Conservation (phyloP, 1,284 basidiomycete species). For the Coniferiporia weirii region DNA sequence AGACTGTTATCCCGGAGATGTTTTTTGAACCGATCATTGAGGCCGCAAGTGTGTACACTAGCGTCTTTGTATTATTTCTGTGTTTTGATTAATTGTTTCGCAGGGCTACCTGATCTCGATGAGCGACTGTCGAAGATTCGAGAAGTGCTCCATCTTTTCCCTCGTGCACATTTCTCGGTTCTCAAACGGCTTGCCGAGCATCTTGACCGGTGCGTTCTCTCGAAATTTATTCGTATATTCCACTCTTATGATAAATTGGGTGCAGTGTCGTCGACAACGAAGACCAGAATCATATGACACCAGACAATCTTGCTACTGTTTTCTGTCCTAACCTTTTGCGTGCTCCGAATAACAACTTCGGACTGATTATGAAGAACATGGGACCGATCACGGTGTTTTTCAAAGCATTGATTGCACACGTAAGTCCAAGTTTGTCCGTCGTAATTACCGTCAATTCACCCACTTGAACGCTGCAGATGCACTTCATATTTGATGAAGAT, state of each 20-base stretch:
- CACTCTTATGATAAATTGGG: constrained; percentile 1
- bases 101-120: constrained; percentile 65
- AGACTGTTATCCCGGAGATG: constrained; percentile 67
- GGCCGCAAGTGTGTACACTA: constrained; percentile 52
- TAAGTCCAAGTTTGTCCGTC: constrained; percentile 33
- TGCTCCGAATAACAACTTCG: constrained; percentile 68
- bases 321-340: constrained; percentile 75
- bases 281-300: constrained; percentile 82
- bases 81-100: background rate
- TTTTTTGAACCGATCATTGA: constrained; percentile 65
- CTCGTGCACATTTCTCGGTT: constrained; percentile 67
- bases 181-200: constrained; percentile 74
- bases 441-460: background rate
- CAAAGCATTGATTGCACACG: constrained; percentile 74
- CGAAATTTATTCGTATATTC: constrained; percentile 1
- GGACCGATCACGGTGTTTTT: constrained; percentile 68
- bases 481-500: constrained; percentile 44
- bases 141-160: constrained; percentile 59
- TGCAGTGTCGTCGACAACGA: constrained; percentile 77
- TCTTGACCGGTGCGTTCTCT: constrained; percentile 59
- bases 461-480: constrained; percentile 30
- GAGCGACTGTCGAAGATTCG: constrained; percentile 60
- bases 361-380: constrained; percentile 73
- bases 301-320: constrained; percentile 75
- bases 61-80: too few species aligned